Percentiles rank a stretch among this genome's conserved stretches.
These are phyloP conservation scores for Lodderomyces pseudojiufengensis DNA, from an alignment of 1,139 yeast genomes.

Conservation along the genomic window DNA sequence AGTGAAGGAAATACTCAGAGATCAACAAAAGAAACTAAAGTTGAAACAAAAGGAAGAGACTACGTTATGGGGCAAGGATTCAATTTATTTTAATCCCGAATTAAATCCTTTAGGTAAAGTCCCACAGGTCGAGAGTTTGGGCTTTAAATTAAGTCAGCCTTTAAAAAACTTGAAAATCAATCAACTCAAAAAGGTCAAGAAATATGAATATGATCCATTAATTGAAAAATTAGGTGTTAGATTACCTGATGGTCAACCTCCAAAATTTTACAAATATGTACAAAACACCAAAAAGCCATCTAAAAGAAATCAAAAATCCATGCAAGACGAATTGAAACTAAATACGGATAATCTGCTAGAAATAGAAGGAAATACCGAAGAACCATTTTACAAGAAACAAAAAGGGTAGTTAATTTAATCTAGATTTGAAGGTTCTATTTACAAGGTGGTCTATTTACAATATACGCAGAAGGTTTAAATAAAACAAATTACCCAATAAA, in stretches of 20 bases:
- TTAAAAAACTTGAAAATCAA: not conserved
- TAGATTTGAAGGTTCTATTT: slow-evolving; percentile 10
- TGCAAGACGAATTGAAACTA: no score
- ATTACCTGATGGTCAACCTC: slow-evolving; percentile 40
- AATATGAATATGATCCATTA: slow-evolving; percentile 26
- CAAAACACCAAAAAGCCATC: slow-evolving; percentile 21
- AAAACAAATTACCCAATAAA: slow-evolving; percentile 1
- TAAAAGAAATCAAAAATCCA: not conserved
- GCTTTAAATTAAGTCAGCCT: not conserved
- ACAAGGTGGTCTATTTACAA: slow-evolving; percentile 5
- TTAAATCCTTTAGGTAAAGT: slow-evolving; percentile 45
- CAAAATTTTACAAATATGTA: slow-evolving; percentile 38
- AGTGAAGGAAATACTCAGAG: slow-evolving; percentile 21
- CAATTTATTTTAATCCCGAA: slow-evolving; percentile 45
- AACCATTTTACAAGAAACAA: slow-evolving; percentile 6
- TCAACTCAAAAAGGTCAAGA: slow-evolving; percentile 23
- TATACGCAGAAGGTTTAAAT: not conserved
- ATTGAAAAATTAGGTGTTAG: slow-evolving; percentile 24
- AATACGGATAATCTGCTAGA: no score
- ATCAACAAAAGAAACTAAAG: slow-evolving; percentile 16
- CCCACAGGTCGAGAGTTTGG: slow-evolving; percentile 19
- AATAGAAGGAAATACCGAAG: slow-evolving; percentile 6
- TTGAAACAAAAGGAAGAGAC: slow-evolving; percentile 17
- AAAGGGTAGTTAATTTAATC: slow-evolving; percentile 1
- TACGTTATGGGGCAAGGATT: slow-evolving; percentile 36